Percentiles rank a stretch among this genome's conserved stretches.
Evolutionary conservation across 2,329 filamentous ascomycete species (phyloP).

Genomic region (Colletotrichum sp.): DNA sequence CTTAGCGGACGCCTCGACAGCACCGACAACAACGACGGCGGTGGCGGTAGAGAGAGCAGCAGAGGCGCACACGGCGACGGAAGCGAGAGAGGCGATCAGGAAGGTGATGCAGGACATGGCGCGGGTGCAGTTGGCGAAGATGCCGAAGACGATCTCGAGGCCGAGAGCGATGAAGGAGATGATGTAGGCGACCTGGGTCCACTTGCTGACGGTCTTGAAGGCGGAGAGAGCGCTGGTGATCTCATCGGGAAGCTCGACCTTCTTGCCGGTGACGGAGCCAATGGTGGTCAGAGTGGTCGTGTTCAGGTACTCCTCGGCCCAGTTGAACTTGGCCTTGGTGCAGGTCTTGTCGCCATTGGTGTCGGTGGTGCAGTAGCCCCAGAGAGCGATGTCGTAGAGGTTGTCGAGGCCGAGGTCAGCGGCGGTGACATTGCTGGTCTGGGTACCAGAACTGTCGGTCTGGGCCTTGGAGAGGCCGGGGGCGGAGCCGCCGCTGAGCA

Average conservation of each 20-base stretch:
- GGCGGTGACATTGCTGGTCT: conserved; percentile 59
- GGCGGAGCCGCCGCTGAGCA: conserved; percentile 20
- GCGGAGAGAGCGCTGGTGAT: conserved; percentile 71
- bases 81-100: conserved; percentile 71
- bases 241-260: conserved; percentile 70
- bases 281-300: conserved; percentile 65
- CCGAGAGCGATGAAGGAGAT: conserved; percentile 73
- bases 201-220: conserved; percentile 77
- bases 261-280: conserved; percentile 50
- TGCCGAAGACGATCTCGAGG: conserved; percentile 76
- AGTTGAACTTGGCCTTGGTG: conserved; percentile 74
- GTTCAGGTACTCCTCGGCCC: conserved; percentile 76
- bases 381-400: conserved; percentile 82
- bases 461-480: conserved; percentile 31
- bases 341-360: conserved; percentile 67
- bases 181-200: conserved; percentile 84
- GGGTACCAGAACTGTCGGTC: conserved; percentile 22
- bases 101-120: conserved; percentile 84
- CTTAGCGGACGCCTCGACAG: conserved; percentile 70
- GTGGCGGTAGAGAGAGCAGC: conserved; percentile 78
- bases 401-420: conserved; percentile 68
- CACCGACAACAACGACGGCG: conserved; percentile 71
- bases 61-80: conserved; percentile 60
- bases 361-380: conserved; percentile 81
- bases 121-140: conserved; percentile 84